These are phyloP conservation scores for Cutaneotrichosporon cutaneum DNA, from an alignment of 1,284 basidiomycete genomes.

Conservation along the genomic window DNA sequence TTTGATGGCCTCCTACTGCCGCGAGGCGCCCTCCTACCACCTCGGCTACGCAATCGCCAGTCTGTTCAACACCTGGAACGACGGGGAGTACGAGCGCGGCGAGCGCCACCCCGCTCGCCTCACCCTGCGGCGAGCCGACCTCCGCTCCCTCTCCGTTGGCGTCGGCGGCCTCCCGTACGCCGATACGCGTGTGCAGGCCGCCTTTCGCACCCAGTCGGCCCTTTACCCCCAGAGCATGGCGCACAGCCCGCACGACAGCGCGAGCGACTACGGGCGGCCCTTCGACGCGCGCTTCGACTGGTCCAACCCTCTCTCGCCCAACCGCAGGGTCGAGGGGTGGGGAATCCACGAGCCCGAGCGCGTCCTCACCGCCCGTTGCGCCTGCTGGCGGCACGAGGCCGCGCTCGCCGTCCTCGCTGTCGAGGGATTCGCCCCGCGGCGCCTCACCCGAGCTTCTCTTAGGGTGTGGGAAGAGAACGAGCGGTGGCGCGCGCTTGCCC, in stretches of 20 bases:
- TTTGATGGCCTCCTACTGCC: background rate
- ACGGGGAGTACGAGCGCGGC: conserved; percentile 6
- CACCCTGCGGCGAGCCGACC: background rate
- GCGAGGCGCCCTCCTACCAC: conserved; percentile 6
- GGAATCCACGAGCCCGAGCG: conserved; percentile 6
- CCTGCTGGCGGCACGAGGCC: conserved; percentile 1
- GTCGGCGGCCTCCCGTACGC: background rate
- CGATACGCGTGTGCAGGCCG: background rate
- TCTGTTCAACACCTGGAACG: conserved; percentile 12
- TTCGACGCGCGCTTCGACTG: conserved; percentile 7
- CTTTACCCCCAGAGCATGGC: background rate
- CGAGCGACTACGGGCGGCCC: background rate
- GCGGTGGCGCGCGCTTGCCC: background rate
- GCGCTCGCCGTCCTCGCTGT: conserved; percentile 6
- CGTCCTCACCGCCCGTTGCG: background rate
- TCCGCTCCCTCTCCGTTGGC: background rate
- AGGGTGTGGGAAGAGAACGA: conserved; percentile 1
- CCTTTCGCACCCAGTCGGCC: background rate
- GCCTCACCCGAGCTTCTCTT: conserved; percentile 1
- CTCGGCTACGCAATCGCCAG: conserved; percentile 11
- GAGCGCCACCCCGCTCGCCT: background rate
- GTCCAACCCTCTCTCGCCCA: background rate
- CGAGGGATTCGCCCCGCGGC: conserved; percentile 1
- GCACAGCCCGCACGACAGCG: background rate
- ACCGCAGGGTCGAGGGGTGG: background rate